Percentiles rank a stretch among this genome's conserved stretches.
Conservation (phyloP, 441 rosid species). For the Breynia disticha region DNA sequence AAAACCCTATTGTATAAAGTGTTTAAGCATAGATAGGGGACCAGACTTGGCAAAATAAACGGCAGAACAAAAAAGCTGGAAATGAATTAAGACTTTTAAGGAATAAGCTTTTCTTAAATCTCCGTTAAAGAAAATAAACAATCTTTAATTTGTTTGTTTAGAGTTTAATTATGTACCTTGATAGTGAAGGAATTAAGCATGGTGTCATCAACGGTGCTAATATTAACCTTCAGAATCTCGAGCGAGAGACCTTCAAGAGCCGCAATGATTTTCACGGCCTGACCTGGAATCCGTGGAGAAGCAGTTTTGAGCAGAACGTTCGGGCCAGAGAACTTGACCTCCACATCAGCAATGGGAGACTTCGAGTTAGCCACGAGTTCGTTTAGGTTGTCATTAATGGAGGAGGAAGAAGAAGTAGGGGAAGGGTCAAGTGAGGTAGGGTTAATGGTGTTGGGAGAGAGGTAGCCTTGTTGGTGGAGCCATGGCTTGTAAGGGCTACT, state of each 20-base stretch:
- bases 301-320: constrained; percentile 66
- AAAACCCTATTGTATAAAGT: no score
- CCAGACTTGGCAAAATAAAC: no score
- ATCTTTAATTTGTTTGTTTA: no score
- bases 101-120: no score
- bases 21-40: no score
- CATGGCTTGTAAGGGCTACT: constrained; percentile 59
- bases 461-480: constrained; percentile 28
- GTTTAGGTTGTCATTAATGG: constrained; percentile 28
- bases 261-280: constrained; percentile 60
- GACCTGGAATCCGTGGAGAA: constrained; percentile 74
- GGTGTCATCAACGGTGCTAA: constrained; percentile 58
- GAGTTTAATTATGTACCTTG: constrained; percentile 43
- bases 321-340: constrained; percentile 81
- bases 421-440: constrained; percentile 32
- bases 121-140: no score
- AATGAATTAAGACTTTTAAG: no score
- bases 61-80: no score
- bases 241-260: constrained; percentile 69
- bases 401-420: constrained; percentile 55
- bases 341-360: constrained; percentile 79
- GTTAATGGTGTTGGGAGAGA: constrained; percentile 23
- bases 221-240: constrained; percentile 62
- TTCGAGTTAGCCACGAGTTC: constrained; percentile 78
- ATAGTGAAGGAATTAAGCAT: constrained; percentile 87